phyloP scores from a whole-genome alignment of 2,329 filamentous ascomycete genomes.

The Exophiala spinifera region DNA sequence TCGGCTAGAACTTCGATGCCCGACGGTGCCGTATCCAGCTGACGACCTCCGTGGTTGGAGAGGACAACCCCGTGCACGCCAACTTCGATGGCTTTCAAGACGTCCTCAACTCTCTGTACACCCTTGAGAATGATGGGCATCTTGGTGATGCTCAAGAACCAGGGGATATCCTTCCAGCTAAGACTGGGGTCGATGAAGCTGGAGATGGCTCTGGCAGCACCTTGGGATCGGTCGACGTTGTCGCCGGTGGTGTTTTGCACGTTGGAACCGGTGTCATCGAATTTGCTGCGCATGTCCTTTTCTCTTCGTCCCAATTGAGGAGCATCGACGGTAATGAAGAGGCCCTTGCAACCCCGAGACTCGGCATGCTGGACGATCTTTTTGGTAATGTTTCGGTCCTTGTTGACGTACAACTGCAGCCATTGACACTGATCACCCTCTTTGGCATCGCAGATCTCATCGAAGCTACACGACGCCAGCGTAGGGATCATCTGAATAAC shows the following conservation, averaged over 20 bases:
- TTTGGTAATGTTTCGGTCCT: conserved; percentile 85
- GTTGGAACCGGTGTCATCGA: conserved; percentile 75
- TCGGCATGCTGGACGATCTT: conserved; percentile 91
- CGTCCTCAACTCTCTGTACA: conserved; percentile 93
- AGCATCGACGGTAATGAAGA: conserved; percentile 98
- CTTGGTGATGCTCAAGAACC: conserved; percentile 84
- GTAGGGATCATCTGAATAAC: conserved; percentile 99
- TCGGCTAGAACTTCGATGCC: conserved; percentile 88
- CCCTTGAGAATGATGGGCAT: conserved; percentile 98
- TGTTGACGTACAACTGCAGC: conserved; percentile 97
- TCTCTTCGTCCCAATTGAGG: conserved; percentile 91
- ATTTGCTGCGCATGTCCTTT: conserved; percentile 97
- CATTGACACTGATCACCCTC: conserved; percentile 83
- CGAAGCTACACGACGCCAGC: conserved; percentile 92
- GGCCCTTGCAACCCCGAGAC: conserved; percentile 81
- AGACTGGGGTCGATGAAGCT: conserved; percentile 95
- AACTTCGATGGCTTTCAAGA: conserved; percentile 75
- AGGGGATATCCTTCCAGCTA: conserved; percentile 89
- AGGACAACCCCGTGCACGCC: conserved; percentile 88
- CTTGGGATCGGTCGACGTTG: conserved; percentile 79
- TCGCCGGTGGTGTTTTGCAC: conserved; percentile 69
- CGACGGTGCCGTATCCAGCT: conserved; percentile 87
- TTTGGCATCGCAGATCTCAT: conserved; percentile 88
- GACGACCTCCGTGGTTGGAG: conserved; percentile 92
- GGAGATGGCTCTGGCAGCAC: conserved; percentile 89